phyloP scores from a whole-genome alignment of 73 alveolate species.

The Paramecium sonneborni region DNA sequence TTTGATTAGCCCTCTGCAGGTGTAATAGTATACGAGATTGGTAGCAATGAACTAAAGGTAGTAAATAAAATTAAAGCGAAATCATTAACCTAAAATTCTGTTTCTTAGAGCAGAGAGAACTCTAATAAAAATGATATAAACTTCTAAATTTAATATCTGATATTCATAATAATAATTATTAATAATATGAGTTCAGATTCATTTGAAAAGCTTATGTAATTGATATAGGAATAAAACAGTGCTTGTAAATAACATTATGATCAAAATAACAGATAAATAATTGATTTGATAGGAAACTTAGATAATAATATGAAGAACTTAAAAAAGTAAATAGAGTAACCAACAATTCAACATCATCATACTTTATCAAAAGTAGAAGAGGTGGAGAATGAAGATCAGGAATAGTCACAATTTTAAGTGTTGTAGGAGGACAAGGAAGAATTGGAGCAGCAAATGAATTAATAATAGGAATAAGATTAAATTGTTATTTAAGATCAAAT shows the following conservation, averaged over 20 bases:
- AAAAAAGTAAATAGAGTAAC: neutral
- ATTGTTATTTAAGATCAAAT: neutral
- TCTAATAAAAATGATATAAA: slow-evolving; percentile 10
- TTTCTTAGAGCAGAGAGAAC: slow-evolving; percentile 12
- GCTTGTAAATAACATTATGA: neutral
- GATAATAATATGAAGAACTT: neutral
- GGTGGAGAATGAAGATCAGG: slow-evolving; percentile 35
- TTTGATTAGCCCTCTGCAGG: neutral
- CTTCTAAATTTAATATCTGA: neutral
- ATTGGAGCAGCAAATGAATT: neutral
- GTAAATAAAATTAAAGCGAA: neutral
- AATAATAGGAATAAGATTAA: neutral
- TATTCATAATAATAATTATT: neutral
- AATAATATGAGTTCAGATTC: neutral
- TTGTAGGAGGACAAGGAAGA: neutral
- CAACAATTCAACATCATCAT: neutral
- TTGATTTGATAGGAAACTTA: neutral
- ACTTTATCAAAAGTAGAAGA: slow-evolving; percentile 34
- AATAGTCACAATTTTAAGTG: neutral
- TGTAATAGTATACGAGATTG: neutral
- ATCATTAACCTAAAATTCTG: slow-evolving; percentile 13
- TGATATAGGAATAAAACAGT: neutral
- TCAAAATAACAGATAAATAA: neutral
- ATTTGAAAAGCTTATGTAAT: neutral
- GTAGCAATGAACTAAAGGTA: neutral